phyloP scores from a whole-genome alignment of 2,329 filamentous ascomycete genomes.

The Fusarium albidum region DNA sequence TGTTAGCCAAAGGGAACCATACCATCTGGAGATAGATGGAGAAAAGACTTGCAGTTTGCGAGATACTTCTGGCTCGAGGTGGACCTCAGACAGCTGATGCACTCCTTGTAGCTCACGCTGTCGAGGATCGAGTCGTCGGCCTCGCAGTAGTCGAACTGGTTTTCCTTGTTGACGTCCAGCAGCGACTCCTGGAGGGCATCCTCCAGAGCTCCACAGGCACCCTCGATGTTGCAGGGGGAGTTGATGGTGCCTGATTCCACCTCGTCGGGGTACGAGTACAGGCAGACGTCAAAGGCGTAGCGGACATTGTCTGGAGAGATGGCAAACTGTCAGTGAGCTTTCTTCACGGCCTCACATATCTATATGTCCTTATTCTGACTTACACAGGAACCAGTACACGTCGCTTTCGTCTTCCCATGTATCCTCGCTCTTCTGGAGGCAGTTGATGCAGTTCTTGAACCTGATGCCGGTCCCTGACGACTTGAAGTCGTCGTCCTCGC shows the following conservation, averaged over 20 bases:
- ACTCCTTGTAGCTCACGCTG: conserved; percentile 44
- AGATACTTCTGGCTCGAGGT: conserved; percentile 53
- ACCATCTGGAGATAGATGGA: neutral
- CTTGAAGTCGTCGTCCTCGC: conserved; percentile 52
- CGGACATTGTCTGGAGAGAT: conserved; percentile 57
- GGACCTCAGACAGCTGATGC: conserved; percentile 53
- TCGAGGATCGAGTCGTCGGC: conserved; percentile 47
- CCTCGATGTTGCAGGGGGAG: conserved; percentile 54
- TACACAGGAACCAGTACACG: conserved; percentile 58
- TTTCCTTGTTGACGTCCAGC: conserved; percentile 27
- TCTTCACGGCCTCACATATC: too few species aligned
- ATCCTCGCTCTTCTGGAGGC: conserved; percentile 54
- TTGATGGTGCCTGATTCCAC: conserved; percentile 42
- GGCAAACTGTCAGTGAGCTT: conserved; percentile 22
- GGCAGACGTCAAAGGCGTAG: conserved; percentile 56
- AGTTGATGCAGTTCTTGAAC: conserved; percentile 56
- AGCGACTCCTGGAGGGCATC: conserved; percentile 44
- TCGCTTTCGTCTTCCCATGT: conserved; percentile 19
- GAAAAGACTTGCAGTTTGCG: conserved; percentile 56
- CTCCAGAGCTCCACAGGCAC: conserved; percentile 52
- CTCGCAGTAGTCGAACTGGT: conserved; percentile 52
- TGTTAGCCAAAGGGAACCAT: conserved; percentile 7
- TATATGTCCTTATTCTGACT: conserved; percentile 23
- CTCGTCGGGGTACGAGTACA: conserved; percentile 49
- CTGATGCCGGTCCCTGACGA: conserved; percentile 50